Evolutionary conservation across 1,139 yeast genomes (phyloP), one percentile per base, ranked within the genome.

Genomic region (Hemisphaericaspora lyxosophila): DNA sequence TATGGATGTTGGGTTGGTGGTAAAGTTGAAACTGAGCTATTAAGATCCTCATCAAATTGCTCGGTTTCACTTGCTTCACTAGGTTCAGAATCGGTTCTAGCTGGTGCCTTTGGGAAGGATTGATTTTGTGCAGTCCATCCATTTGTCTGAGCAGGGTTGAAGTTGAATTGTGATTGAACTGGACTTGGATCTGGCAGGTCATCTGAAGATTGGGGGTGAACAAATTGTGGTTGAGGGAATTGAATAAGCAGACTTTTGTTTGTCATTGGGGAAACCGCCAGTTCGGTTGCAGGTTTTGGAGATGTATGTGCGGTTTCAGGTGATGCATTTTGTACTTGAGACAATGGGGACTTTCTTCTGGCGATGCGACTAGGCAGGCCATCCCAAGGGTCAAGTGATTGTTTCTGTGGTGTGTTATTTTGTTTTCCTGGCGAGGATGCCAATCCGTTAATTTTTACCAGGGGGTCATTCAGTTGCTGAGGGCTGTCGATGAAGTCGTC

Each of bases 1-100:
- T 56, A 55, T 13, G 56, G 58, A 38, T 54, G 57, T 19, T 44
- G 51, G 12, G 39, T 48, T 2, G 50, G 49, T 11, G 40, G 36
- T 14, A 36, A 34, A 4, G 42, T 35, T 7, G 48, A 46, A 15
- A 31, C 30, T 8, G 49, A 26, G n/a, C 44, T 37, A 3, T 23
- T 20, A n/a, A 46, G 26, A 15, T 51, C 47, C 38, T 52, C 50
- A 26, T 53, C 54, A 26, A 47, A 31, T 30, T 48, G 51, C 6
- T 47, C 57, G 11, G 47, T 54, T 7, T 46, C 45, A 17, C 48
- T 54, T 19, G 19, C 14, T 6, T 24, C 17, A 22, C 26, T 17
- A 15, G 36, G 20, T 12, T 24, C 16, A 15, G 33, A 27, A 9
- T 17, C 23, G 15, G n/a, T 31, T 31, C 19, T 23, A 17, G 26